These are phyloP conservation scores for Capsella bursapastoris DNA, from an alignment of 345 rosid genomes.

Conservation along the genomic window DNA sequence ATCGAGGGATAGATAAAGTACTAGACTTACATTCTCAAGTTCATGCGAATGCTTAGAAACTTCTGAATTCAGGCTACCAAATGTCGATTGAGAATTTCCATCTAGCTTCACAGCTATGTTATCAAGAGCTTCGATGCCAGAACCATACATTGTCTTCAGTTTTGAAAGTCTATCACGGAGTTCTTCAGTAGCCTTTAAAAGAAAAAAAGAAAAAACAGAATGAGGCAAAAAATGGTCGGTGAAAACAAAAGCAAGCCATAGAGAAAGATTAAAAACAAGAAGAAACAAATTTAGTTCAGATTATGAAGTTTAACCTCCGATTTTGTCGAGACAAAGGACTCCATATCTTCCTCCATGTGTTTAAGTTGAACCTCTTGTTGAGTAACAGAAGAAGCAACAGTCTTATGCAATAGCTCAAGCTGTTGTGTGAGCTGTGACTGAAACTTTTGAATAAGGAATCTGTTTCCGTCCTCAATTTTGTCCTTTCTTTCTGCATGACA, in stretches of 20 bases:
- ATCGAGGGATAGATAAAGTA: constrained; percentile 1
- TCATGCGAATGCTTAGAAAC: constrained; percentile 82
- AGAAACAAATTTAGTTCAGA: background rate
- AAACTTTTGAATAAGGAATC: constrained; percentile 68
- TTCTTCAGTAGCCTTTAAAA: constrained; percentile 80
- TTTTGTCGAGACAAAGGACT: constrained; percentile 85
- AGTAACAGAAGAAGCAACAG: constrained; percentile 82
- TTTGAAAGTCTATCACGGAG: constrained; percentile 74
- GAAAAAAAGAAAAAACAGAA: constrained; percentile 31
- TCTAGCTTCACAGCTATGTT: constrained; percentile 80
- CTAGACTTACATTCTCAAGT: constrained; percentile 73
- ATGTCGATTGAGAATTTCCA: constrained; percentile 78
- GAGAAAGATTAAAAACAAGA: background rate
- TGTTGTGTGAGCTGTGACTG: constrained; percentile 85
- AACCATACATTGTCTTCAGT: constrained; percentile 68
- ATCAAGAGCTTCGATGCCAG: constrained; percentile 81
- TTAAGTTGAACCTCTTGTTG: constrained; percentile 91
- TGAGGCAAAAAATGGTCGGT: constrained; percentile 14
- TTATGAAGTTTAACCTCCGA: constrained; percentile 56
- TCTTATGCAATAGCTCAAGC: constrained; percentile 85
- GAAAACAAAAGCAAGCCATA: background rate
- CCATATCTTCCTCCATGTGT: constrained; percentile 95
- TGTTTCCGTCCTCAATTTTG: constrained; percentile 90
- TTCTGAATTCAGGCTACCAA: constrained; percentile 74
- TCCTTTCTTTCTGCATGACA: constrained; percentile 82